Base-by-base conservation (phyloP, 1,284 basidiomycete genomes). In the Moesziomyces sp. region DNA sequence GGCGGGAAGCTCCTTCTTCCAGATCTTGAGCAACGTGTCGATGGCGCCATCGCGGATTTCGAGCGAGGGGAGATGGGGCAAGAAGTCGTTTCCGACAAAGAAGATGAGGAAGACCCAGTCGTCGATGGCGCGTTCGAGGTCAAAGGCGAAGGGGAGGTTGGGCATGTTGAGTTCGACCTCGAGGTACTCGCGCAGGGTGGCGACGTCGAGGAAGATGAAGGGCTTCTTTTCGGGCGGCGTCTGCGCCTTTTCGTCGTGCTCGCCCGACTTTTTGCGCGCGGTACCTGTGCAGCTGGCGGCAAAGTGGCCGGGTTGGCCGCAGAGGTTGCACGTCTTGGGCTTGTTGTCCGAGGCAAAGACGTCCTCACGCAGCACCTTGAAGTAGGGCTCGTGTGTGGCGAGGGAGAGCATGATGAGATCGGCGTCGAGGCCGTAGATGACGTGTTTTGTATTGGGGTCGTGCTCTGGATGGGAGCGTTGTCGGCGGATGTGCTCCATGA, bases 101-200 rank as follows among this genome's bases (percentile, higher is more conserved):
- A 99, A 98, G 82, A 98, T 98, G 81, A 99, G 88, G 84, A 99
- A 91, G 79, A 99, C 93, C 96, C 97, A 99, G 85, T 99, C 97
- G 88, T 99, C 97, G 85, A 99, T 93, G 40, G 97, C 95, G 84
- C 92, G 91, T 86, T 99, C 97, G 83, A 97, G 87, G 81, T 94
- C 91, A 88, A 96, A 99, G n/a, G 91, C 89, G 86, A 98, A 97
- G 0, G 91, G 87, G 16, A 88, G 85, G 62, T 89, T 86, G 13
- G 92, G 88, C 24, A 97, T 88, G 85, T 93, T 90, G 78, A 99
- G 90, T 85, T 99, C 97, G 83, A 94, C 90, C 85, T 95, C 92
- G 78, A 99, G 91, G 86, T 99, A 99, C 87, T 99, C 97, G 86
- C 97, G 92, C 72, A 99, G 87, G 73, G 92, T 90, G 65, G 92